Conservation (phyloP, 495 filamentous ascomycete genomes). For the Astrocystis sublimbata region DNA sequence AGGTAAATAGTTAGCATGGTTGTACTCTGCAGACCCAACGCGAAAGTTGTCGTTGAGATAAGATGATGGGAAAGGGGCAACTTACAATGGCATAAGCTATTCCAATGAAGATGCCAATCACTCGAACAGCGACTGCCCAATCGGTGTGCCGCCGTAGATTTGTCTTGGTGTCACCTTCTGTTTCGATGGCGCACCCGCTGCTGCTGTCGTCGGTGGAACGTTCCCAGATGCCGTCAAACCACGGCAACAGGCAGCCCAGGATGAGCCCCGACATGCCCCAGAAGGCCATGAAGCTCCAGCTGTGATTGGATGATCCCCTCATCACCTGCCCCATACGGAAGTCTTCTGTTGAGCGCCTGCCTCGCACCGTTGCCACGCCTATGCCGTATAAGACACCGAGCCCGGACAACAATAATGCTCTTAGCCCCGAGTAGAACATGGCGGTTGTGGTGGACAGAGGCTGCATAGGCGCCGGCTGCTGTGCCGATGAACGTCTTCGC, state of each 20-base stretch:
- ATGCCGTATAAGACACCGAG: conserved; percentile 84
- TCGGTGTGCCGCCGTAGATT: conserved; percentile 46
- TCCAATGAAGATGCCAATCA: conserved; percentile 90
- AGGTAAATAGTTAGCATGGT: conserved; percentile 25
- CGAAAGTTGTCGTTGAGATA: too few species aligned
- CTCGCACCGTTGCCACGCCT: conserved; percentile 72
- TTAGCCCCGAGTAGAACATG: conserved; percentile 44
- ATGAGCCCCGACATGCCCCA: conserved; percentile 82
- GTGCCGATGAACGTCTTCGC: conserved; percentile 28
- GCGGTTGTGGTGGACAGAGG: conserved; percentile 23
- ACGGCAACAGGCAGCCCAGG: conserved; percentile 78
- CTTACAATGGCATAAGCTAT: conserved; percentile 95
- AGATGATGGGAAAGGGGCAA: conserved; percentile 5
- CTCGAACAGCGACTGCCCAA: conserved; percentile 81
- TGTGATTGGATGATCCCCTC: conserved; percentile 44
- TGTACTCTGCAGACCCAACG: background rate
- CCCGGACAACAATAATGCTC: conserved; percentile 69
- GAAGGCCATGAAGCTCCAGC: conserved; percentile 68
- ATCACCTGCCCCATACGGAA: conserved; percentile 60
- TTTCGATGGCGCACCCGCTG: conserved; percentile 19
- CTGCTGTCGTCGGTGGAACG: conserved; percentile 29
- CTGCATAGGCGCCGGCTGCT: conserved; percentile 9
- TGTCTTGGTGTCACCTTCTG: conserved; percentile 20
- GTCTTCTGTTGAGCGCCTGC: conserved; percentile 35
- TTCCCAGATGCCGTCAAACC: conserved; percentile 71